phyloP scores from a whole-genome alignment of 352 stramenopile genomes.

The Phytopythium oedochilum region DNA sequence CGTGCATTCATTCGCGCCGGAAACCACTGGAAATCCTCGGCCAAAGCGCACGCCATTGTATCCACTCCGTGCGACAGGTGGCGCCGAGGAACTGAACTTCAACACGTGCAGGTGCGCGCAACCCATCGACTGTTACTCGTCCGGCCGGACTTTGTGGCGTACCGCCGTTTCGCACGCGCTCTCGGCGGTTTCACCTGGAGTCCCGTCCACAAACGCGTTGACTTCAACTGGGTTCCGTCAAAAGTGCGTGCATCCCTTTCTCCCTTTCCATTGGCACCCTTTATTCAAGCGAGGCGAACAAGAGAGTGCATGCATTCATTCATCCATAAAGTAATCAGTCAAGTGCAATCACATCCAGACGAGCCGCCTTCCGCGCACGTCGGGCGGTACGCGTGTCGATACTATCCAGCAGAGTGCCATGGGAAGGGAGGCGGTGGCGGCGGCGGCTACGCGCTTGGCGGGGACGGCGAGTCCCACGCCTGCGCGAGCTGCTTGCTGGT shows the following conservation, averaged over 20 bases:
- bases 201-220: neutral
- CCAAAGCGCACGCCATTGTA: too few relatives aligned
- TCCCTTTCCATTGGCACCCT: neutral
- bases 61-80: neutral
- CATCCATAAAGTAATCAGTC: too few relatives aligned
- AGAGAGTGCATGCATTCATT: too few relatives aligned
- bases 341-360: too few relatives aligned
- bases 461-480: conserved; percentile 30
- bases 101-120: conserved; percentile 1
- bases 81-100: neutral
- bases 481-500: conserved; percentile 46
- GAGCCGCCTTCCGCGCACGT: neutral
- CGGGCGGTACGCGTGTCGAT: too few relatives aligned
- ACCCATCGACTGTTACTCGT: neutral
- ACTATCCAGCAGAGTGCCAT: too few relatives aligned
- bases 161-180: neutral
- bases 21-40: too few relatives aligned
- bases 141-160: too few relatives aligned
- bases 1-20: neutral
- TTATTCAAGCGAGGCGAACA: neutral
- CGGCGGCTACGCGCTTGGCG: neutral
- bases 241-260: neutral
- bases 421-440: too few relatives aligned
- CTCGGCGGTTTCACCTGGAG: neutral
- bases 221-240: neutral